phyloP scores from a whole-genome alignment of 2,329 filamentous ascomycete species.

The Graphilbum sp. region DNA sequence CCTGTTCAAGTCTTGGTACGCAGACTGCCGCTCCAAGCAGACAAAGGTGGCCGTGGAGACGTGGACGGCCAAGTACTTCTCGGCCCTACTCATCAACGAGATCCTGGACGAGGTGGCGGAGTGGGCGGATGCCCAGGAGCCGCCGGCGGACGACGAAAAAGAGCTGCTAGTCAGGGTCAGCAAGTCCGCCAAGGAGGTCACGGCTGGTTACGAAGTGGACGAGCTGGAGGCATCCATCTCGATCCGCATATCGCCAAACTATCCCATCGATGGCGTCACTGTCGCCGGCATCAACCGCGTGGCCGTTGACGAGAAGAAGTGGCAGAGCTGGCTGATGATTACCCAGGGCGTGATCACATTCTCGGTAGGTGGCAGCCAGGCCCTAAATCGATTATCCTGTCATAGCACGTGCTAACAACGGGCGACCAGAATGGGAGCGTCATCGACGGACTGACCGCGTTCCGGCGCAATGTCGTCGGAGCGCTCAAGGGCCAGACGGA shows the following conservation, averaged over 20 bases:
- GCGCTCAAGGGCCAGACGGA: constrained; percentile 86
- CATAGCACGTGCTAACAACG: not conserved
- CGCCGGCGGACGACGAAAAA: constrained; percentile 31
- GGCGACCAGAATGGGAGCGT: constrained; percentile 54
- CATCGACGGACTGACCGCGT: constrained; percentile 71
- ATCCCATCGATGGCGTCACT: constrained; percentile 63
- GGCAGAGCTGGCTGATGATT: constrained; percentile 78
- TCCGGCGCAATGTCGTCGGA: constrained; percentile 72
- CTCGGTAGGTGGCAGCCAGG: constrained; percentile 31
- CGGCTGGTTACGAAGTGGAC: constrained; percentile 74
- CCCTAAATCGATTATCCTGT: not conserved
- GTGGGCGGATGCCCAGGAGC: constrained; percentile 44
- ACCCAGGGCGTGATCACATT: constrained; percentile 90
- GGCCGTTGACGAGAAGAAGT: constrained; percentile 78
- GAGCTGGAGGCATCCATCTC: constrained; percentile 69
- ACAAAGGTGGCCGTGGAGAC: constrained; percentile 62
- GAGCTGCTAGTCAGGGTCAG: constrained; percentile 55
- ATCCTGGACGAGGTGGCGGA: constrained; percentile 49
- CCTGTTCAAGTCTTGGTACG: constrained; percentile 71
- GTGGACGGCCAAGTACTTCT: constrained; percentile 79
- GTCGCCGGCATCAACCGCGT: constrained; percentile 70
- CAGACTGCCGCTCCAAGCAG: constrained; percentile 63
- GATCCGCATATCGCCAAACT: constrained; percentile 65
- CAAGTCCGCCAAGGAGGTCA: constrained; percentile 55
- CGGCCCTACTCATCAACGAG: constrained; percentile 49